Evolutionary conservation across 331 rosid species (phyloP), one percentile per base, ranked within the genome.

Genomic region (Phaseolus coccineus): DNA sequence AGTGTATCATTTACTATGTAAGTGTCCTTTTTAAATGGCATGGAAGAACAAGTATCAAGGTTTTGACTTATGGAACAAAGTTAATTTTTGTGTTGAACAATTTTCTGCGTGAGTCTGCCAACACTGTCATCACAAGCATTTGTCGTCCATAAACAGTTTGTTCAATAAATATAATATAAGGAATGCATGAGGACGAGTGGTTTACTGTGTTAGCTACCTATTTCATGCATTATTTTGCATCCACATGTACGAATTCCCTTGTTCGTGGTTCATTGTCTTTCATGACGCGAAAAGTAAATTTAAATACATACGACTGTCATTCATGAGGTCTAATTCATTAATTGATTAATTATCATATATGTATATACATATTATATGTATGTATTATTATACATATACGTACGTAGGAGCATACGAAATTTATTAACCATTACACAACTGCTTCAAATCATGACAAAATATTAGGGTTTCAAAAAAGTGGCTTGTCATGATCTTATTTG

Each of bases 51-150:
- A 84, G 85, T 83, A 73, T 86, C 82, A 84, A 84, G 75, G 81
- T 76, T 80, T 91, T 86, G 89, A 86, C 87, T 80, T 59, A 70
- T 69, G 73, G 79, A 80, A 82, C 75, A 39, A 78, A 76, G 87
- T 67, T 71, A 76, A 52, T 77, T 84, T 42, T 71, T 84, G 83
- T 44, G 68, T 50, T 62, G 39, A 40, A 77, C 75, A 57, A 75
- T 76, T 79, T 80, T 79, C 52, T 71, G 64, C 65, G 77, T 76
- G 82, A 82, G 80, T 83, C 87, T 76, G 72, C 82, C 81, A 77
- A 77, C 75, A 77, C 69, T 14, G 80, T 72, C 59, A 27, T 72
- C 79, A 52, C 28, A n/a, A 64, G 61, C 77, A 55, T 58, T 66
- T 65, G 77, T 72, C 76, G 37, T 77, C 69, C 65, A 57, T 73